Evolutionary conservation across 352 stramenopile genomes (phyloP).

Genomic region (Globisporangium echinulatum): DNA sequence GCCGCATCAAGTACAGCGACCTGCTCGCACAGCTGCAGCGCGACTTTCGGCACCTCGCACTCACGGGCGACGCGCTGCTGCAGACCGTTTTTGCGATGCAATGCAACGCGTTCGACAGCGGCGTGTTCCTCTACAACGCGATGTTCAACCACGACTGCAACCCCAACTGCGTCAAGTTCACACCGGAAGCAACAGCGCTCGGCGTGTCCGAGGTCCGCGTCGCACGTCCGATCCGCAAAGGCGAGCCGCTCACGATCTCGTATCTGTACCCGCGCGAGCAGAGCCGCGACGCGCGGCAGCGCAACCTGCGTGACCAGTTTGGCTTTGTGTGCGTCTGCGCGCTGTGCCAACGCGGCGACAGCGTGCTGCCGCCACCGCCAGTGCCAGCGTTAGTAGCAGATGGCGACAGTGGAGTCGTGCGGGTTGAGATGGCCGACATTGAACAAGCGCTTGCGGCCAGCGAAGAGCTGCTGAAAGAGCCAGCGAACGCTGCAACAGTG

Average conservation of each 20-base stretch:
- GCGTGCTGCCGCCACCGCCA: slow-evolving; percentile 35
- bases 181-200: slow-evolving; percentile 32
- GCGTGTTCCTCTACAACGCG: slow-evolving; percentile 90
- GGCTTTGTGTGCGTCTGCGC: slow-evolving; percentile 79
- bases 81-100: slow-evolving; percentile 88
- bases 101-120: slow-evolving; percentile 93
- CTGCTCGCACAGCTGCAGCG: slow-evolving; percentile 44
- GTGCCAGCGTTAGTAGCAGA: slow-evolving; percentile 2
- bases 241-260: slow-evolving; percentile 90
- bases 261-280: slow-evolving; percentile 91
- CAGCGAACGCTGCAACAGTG: slow-evolving; percentile 36
- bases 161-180: slow-evolving; percentile 94
- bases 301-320: slow-evolving; percentile 89
- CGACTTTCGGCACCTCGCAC: slow-evolving; percentile 37
- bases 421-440: slow-evolving; percentile 40
- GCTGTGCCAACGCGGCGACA: slow-evolving; percentile 68
- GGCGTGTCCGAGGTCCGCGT: slow-evolving; percentile 90
- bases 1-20: slow-evolving; percentile 47
- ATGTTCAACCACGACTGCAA: slow-evolving; percentile 95
- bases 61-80: slow-evolving; percentile 70
- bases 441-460: slow-evolving; percentile 54
- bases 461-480: slow-evolving; percentile 58
- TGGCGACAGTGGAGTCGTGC: background rate
- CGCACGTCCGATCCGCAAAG: slow-evolving; percentile 72
- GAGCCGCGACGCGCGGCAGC: slow-evolving; percentile 69